phyloP scores from a whole-genome alignment of 306 rosid genomes.

The Luffa aegyptiaca region DNA sequence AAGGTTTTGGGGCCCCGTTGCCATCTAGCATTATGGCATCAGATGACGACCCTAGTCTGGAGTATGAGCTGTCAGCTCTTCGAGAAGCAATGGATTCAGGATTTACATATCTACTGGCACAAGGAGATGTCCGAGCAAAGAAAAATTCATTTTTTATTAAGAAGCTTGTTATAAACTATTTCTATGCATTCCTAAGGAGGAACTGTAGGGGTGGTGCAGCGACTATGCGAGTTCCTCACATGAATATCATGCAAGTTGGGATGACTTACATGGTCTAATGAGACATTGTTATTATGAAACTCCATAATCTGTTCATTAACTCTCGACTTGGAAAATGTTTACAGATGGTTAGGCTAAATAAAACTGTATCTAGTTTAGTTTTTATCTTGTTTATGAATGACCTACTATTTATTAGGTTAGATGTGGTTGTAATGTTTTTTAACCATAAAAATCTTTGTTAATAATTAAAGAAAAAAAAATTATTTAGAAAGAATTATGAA shows the following conservation, averaged over 20 bases:
- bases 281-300: neutral
- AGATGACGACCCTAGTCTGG: conserved; percentile 72
- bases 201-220: conserved; percentile 84
- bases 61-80: conserved; percentile 80
- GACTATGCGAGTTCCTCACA: conserved; percentile 82
- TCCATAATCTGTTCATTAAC: neutral
- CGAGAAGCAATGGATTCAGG: conserved; percentile 89
- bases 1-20: conserved; percentile 21
- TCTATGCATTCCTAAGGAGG: conserved; percentile 76
- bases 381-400: neutral
- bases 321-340: neutral
- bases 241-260: conserved; percentile 78
- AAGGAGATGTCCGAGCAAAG: conserved; percentile 81
- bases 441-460: no score
- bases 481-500: no score
- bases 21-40: conserved; percentile 55
- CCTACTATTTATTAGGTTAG: neutral
- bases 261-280: conserved; percentile 87
- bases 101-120: conserved; percentile 85
- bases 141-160: conserved; percentile 77
- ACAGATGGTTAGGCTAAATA: neutral
- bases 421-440: neutral
- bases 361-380: neutral
- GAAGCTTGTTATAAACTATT: conserved; percentile 76
- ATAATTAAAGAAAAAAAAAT: no score